A percentile compares a stretch with the other conserved stretches of the same genome.
These are phyloP conservation scores for Botrytis byssoidea DNA, from an alignment of 2,329 filamentous ascomycete species.

Conservation along the genomic window DNA sequence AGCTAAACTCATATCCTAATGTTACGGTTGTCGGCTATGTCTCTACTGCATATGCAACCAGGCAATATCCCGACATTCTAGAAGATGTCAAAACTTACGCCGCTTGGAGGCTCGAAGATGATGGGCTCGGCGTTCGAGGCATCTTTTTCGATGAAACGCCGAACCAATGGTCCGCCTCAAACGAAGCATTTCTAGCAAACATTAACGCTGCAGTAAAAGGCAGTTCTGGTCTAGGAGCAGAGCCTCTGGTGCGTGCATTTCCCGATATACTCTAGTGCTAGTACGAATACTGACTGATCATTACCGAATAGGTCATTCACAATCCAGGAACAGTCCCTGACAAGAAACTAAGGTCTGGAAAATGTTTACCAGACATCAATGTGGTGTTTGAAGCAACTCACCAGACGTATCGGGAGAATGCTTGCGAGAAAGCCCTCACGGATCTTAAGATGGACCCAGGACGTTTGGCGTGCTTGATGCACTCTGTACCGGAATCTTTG, in stretches of 20 bases:
- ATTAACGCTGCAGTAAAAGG: conserved; percentile 21
- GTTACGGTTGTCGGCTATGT: conserved; percentile 44
- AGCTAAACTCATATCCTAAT: conserved; percentile 42
- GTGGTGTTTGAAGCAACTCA: conserved; percentile 23
- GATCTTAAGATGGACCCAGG: conserved; percentile 11
- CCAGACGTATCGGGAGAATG: conserved; percentile 8
- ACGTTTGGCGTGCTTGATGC: conserved; percentile 21
- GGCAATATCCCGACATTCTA: conserved; percentile 9
- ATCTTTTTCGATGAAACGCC: conserved; percentile 30
- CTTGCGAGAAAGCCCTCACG: conserved; percentile 17
- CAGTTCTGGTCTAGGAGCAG: conserved; percentile 14
- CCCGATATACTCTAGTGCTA: background rate
- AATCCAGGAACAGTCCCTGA: conserved; percentile 26
- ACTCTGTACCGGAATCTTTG: conserved; percentile 15
- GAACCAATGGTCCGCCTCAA: conserved; percentile 20
- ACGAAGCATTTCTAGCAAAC: conserved; percentile 19
- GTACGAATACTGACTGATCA: background rate
- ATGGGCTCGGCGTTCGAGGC: conserved; percentile 22
- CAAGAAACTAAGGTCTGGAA: conserved; percentile 15
- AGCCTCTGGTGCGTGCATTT: conserved; percentile 22
- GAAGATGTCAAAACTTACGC: conserved; percentile 25
- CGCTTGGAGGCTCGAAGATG: conserved; percentile 23
- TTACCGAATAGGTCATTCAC: conserved; percentile 22
- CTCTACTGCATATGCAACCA: conserved; percentile 38
- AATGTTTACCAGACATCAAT: conserved; percentile 23